phyloP scores from a whole-genome alignment of 176 grass and related monocot species.

The Phyllostachys edulis region DNA sequence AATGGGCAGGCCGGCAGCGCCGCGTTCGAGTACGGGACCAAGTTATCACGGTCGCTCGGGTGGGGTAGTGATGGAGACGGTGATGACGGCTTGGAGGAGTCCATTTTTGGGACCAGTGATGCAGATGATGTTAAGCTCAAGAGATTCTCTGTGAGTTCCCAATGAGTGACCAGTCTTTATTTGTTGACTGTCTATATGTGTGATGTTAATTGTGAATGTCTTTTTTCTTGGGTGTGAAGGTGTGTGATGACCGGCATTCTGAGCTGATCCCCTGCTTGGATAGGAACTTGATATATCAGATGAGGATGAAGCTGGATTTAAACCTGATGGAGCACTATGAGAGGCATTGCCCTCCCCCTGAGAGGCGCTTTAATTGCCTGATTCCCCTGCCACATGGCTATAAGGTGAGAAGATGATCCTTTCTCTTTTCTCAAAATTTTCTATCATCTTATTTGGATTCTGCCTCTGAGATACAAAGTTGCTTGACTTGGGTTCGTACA shows the following conservation, averaged over 20 bases:
- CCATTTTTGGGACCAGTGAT: constrained; percentile 66
- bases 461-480: neutral
- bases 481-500: constrained; percentile 13
- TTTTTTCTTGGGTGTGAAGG: constrained; percentile 41
- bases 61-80: constrained; percentile 66
- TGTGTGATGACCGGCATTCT: constrained; percentile 90
- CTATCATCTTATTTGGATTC: neutral
- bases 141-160: constrained; percentile 80
- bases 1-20: constrained; percentile 50
- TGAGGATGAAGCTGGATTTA: constrained; percentile 92
- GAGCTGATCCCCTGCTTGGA: constrained; percentile 98
- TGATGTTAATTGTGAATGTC: constrained; percentile 17
- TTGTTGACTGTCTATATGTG: neutral
- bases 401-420: constrained; percentile 61
- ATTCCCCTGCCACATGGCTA: constrained; percentile 88
- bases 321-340: constrained; percentile 99
- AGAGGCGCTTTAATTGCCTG: constrained; percentile 90
- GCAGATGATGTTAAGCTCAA: constrained; percentile 56
- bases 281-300: constrained; percentile 99
- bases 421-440: neutral
- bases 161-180: neutral
- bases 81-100: constrained; percentile 60
- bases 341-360: constrained; percentile 89
- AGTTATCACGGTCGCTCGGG: constrained; percentile 69
- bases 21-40: constrained; percentile 78